Evolutionary conservation across 164 flowering plant genomes (phyloP).

Genomic region (Magnolia officinalis): DNA sequence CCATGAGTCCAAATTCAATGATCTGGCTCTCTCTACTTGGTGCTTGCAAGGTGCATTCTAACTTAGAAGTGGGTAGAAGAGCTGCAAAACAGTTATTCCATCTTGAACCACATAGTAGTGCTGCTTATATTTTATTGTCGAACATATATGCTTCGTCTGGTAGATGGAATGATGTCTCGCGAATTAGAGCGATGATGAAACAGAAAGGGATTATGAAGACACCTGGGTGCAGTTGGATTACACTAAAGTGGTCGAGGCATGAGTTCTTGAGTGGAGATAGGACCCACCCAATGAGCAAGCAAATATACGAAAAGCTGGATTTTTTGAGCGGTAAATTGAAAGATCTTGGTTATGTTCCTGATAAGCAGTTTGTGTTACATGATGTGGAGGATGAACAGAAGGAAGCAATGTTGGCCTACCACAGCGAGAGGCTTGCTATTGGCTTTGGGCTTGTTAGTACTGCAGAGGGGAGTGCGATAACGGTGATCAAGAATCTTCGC

Average conservation of each 20-base stretch:
- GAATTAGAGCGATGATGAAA: slow-evolving; percentile 17
- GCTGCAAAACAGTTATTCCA: slow-evolving; percentile 8
- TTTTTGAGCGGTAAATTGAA: slow-evolving; percentile 8
- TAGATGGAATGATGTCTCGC: slow-evolving; percentile 18
- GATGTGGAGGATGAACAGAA: slow-evolving; percentile 21
- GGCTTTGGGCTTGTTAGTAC: slow-evolving; percentile 13
- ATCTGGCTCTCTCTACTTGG: slow-evolving; percentile 14
- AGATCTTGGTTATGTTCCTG: slow-evolving; percentile 16
- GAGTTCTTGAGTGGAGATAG: slow-evolving; percentile 12
- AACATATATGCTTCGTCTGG: slow-evolving; percentile 18
- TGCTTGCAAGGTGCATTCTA: slow-evolving; percentile 21
- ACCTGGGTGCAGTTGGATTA: slow-evolving; percentile 20
- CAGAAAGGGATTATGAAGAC: slow-evolving; percentile 13
- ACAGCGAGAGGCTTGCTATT: slow-evolving; percentile 18
- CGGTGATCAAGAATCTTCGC: slow-evolving; percentile 15
- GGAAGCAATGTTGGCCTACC: slow-evolving; percentile 8
- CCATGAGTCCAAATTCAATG: slow-evolving; percentile 10
- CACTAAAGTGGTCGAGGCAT: slow-evolving; percentile 9
- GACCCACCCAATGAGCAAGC: slow-evolving; percentile 17
- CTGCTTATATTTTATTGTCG: slow-evolving; percentile 17
- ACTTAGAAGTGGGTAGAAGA: slow-evolving; percentile 15
- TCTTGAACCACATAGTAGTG: slow-evolving; percentile 12
- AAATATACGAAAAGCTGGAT: slow-evolving; percentile 17
- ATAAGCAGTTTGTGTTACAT: slow-evolving; percentile 15
- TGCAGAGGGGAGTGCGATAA: slow-evolving; percentile 11